Evolutionary conservation across 1,284 basidiomycete species (phyloP).

Genomic region (Dichomitus squalens): DNA sequence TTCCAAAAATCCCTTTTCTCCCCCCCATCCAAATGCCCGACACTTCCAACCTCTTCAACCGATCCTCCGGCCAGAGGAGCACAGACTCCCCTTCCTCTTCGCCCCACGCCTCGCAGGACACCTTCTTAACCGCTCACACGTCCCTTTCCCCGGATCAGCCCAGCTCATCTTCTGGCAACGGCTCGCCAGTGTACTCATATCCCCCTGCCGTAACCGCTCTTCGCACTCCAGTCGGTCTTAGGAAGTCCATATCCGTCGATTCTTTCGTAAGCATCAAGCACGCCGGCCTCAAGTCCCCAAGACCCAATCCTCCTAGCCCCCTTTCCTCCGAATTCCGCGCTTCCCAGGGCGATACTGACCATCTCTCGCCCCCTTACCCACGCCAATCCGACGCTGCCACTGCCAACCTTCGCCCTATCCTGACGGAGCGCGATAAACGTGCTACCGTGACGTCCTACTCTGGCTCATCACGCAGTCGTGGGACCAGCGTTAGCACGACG

Average conservation of each 20-base stretch:
- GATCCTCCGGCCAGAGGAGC: slow-evolving; percentile 21
- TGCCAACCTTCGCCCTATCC: slow-evolving; percentile 28
- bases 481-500: slow-evolving; percentile 54
- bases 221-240: slow-evolving; percentile 44
- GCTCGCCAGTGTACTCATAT: slow-evolving; percentile 26
- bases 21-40: slow-evolving; percentile 49
- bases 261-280: slow-evolving; percentile 60
- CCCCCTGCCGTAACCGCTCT: slow-evolving; percentile 25
- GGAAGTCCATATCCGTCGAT: slow-evolving; percentile 76
- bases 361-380: slow-evolving; percentile 4
- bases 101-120: slow-evolving; percentile 37
- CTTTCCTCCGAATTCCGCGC: slow-evolving; percentile 24
- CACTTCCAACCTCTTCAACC: slow-evolving; percentile 25
- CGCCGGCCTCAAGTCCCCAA: slow-evolving; percentile 37
- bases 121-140: slow-evolving; percentile 36
- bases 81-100: slow-evolving; percentile 25
- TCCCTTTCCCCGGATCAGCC: slow-evolving; percentile 30
- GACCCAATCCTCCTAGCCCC: slow-evolving; percentile 35
- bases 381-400: slow-evolving; percentile 12
- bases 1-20: slow-evolving; percentile 48
- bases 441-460: slow-evolving; percentile 28
- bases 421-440: slow-evolving; percentile 35
- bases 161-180: slow-evolving; percentile 25
- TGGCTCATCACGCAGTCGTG: slow-evolving; percentile 47
- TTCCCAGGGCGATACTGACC: slow-evolving; percentile 21